Base-by-base conservation (phyloP, 2,329 filamentous ascomycete genomes). In the Emmonsia crescens region DNA sequence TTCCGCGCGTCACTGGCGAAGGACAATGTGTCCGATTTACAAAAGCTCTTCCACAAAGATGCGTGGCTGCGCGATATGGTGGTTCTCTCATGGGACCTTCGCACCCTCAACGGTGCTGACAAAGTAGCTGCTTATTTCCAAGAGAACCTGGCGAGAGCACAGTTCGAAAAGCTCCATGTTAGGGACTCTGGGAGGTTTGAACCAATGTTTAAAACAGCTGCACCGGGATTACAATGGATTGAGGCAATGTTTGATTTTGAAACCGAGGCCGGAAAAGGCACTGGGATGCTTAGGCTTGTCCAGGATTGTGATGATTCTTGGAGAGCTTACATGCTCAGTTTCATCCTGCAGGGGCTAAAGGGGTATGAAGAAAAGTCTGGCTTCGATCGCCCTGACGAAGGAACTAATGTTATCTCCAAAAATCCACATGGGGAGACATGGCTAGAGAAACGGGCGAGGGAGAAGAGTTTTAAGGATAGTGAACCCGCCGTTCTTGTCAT, bases 1-100 rank as follows among this genome's bases (percentile, higher is more conserved):
- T 36, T 61, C 60, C 38, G 60, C 40, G 48, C 62, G 10, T 57
- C 61, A 36, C 60, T 67, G 21, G 57, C 60, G 14, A 56, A 48
- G 46, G 56, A 55, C 8, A 54, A 66, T 36, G 57, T 52, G 40
- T 60, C 62, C 14, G 33, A 38, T 16, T 21, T 66, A 33, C 21
- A 60, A 29, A 38, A 60, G 1, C 64, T 77, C 5, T 73, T 77
- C 56, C 72, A 75, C 16, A 38, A 65, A 21, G 73, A 75, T n/a
- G 74, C 75, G 10, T 76, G 73, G 71, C 76, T 75, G 73, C 71
- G 75, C 4, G 75, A 77, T 38, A 73, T 74, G 65, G 66, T 76
- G n/a, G 70, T 70, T 6, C 63, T 77, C 14, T 71, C 73, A 48
- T 77, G 75, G 75, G 72, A 76, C 44, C 68, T 75, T 58, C 75